phyloP scores from a whole-genome alignment of 2,329 filamentous ascomycete species.

The Malbranchea cinnamomea region DNA sequence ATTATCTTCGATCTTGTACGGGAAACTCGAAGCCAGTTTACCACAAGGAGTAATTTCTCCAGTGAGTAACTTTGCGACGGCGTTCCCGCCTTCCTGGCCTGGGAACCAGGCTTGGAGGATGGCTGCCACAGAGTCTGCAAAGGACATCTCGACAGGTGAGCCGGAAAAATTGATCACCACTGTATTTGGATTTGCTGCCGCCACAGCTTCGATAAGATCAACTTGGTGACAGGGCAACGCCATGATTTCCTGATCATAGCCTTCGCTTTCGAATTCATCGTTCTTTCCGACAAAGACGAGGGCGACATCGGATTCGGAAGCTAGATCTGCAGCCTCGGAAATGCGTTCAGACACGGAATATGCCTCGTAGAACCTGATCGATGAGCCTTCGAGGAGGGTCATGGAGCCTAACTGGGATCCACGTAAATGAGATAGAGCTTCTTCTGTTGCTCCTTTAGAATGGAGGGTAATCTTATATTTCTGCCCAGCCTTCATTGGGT shows the following conservation, averaged over 20 bases:
- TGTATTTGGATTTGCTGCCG: constrained; percentile 48
- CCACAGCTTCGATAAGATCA: constrained; percentile 42
- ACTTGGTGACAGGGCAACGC: constrained; percentile 28
- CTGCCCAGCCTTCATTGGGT: constrained; percentile 35
- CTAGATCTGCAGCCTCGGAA: constrained; percentile 45
- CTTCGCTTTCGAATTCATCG: constrained; percentile 60
- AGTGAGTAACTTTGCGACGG: constrained; percentile 57
- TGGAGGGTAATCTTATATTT: constrained; percentile 39
- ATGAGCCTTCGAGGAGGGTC: not conserved
- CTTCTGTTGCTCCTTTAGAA: constrained; percentile 18
- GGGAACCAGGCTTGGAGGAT: constrained; percentile 62
- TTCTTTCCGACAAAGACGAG: constrained; percentile 58
- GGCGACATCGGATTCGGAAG: constrained; percentile 55
- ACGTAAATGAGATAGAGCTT: not conserved
- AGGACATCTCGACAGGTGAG: constrained; percentile 38
- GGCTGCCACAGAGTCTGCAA: constrained; percentile 26
- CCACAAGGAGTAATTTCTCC: constrained; percentile 54
- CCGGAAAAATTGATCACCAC: constrained; percentile 58
- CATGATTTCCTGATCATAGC: constrained; percentile 38
- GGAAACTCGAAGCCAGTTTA: constrained; percentile 56
- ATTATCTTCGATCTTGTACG: constrained; percentile 45
- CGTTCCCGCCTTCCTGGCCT: constrained; percentile 62
- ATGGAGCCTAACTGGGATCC: not conserved
- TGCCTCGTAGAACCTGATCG: not conserved
- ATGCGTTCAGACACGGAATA: not conserved